Evolutionary conservation across 306 rosid species (phyloP).

Genomic region (Cicer arietinum): DNA sequence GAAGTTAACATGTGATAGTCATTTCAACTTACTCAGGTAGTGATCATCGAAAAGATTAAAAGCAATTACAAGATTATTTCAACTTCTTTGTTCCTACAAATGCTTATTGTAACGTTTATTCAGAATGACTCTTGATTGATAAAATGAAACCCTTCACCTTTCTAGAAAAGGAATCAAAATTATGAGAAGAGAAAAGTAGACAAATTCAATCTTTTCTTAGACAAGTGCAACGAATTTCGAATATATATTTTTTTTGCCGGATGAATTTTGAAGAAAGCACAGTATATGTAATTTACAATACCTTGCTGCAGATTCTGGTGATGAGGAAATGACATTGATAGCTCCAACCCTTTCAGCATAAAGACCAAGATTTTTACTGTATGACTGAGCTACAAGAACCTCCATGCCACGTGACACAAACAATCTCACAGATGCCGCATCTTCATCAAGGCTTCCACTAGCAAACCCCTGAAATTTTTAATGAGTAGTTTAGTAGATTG

Average conservation of each 20-base stretch:
- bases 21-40: not conserved
- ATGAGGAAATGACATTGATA: constrained; percentile 80
- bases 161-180: constrained; percentile 5
- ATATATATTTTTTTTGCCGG: not conserved
- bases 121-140: not conserved
- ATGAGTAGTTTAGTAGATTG: constrained; percentile 23
- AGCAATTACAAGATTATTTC: constrained; percentile 5
- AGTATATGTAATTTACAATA: constrained; percentile 36
- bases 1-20: not conserved
- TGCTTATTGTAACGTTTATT: not conserved
- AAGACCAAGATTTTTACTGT: constrained; percentile 97
- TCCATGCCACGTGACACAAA: constrained; percentile 93
- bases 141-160: constrained; percentile 8
- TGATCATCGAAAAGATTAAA: not conserved
- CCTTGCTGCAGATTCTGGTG: constrained; percentile 91
- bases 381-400: constrained; percentile 92
- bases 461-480: constrained; percentile 85
- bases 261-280: constrained; percentile 20
- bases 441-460: constrained; percentile 96
- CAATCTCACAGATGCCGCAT: constrained; percentile 88
- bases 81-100: not conserved
- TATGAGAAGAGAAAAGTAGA: constrained; percentile 4
- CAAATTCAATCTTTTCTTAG: constrained; percentile 34
- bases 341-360: constrained; percentile 99
- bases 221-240: constrained; percentile 24